Conservation (phyloP, 176 grass and related monocot species). For the Aegilops longissima region DNA sequence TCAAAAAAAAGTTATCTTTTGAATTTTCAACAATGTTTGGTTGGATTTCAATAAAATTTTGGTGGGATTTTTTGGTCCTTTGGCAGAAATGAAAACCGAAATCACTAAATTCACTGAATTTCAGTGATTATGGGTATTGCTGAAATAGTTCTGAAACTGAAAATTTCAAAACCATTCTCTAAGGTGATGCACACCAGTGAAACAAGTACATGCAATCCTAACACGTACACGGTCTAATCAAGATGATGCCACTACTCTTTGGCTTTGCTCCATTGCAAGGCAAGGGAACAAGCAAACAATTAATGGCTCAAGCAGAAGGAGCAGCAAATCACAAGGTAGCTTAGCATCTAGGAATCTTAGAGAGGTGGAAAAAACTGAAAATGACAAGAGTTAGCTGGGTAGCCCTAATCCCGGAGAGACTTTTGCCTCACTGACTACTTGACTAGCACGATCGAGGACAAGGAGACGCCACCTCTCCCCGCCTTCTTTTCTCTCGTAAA, state of each 20-base stretch:
- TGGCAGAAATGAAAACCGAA: too few relatives aligned
- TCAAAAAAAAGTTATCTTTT: too few relatives aligned
- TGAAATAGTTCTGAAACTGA: too few relatives aligned
- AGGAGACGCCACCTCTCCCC: slow-evolving; percentile 21
- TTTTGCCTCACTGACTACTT: slow-evolving; percentile 21
- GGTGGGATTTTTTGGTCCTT: too few relatives aligned
- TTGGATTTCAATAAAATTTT: too few relatives aligned
- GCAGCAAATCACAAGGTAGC: slow-evolving; percentile 19
- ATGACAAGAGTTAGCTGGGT: slow-evolving; percentile 52
- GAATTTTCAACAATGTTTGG: too few relatives aligned
- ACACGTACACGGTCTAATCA: not conserved
- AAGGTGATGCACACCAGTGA: slow-evolving; percentile 7
- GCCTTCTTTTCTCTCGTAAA: not conserved
- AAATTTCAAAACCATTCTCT: too few relatives aligned
- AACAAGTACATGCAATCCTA: slow-evolving; percentile 31
- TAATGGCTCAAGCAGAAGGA: not conserved
- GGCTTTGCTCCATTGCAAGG: slow-evolving; percentile 17
- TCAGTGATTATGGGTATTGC: too few relatives aligned
- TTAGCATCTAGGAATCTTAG: slow-evolving; percentile 44
- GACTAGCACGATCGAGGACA: slow-evolving; percentile 21
- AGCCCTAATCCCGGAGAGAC: slow-evolving; percentile 38
- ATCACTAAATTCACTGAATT: too few relatives aligned
- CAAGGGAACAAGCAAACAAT: not conserved
- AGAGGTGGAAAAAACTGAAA: slow-evolving; percentile 29
- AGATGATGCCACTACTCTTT: not conserved